These are phyloP conservation scores for Rhinocladiella similis DNA, from an alignment of 2,329 filamentous ascomycete genomes.

Conservation along the genomic window DNA sequence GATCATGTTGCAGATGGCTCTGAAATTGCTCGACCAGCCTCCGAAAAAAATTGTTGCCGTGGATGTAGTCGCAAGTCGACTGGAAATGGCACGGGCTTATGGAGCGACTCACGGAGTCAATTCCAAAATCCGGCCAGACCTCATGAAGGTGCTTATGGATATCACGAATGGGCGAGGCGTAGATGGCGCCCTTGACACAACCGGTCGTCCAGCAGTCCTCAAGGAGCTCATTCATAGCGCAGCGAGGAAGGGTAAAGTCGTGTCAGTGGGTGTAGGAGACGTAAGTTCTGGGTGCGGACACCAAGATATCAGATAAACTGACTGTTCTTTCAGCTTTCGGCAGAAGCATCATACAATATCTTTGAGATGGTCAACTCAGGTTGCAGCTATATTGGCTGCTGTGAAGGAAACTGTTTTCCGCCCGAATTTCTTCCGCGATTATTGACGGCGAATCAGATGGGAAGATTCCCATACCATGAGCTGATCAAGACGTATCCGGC, in stretches of 20 bases:
- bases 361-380: conserved; percentile 29
- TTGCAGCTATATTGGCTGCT: conserved; percentile 26
- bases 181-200: conserved; percentile 28
- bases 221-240: conserved; percentile 26
- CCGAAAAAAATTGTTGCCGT: conserved; percentile 43
- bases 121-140: conserved; percentile 31
- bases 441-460: conserved; percentile 33
- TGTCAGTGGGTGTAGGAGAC: conserved; percentile 27
- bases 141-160: conserved; percentile 33
- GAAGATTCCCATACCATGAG: conserved; percentile 49
- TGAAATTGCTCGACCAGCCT: conserved; percentile 30
- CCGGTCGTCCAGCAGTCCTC: conserved; percentile 22
- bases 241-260: conserved; percentile 28
- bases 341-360: conserved; percentile 24
- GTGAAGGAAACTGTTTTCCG: conserved; percentile 28
- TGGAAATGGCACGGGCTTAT: conserved; percentile 45
- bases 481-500: conserved; percentile 47
- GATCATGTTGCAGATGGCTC: conserved; percentile 29
- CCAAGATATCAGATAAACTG: neutral
- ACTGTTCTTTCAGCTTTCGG: conserved; percentile 15
- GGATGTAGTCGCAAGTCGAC: conserved; percentile 44
- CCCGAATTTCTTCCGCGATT: conserved; percentile 27
- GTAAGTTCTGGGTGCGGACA: conserved; percentile 7
- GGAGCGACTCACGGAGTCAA: conserved; percentile 48
- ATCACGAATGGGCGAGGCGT: conserved; percentile 29